Percentiles rank a stretch among this genome's conserved stretches.
Conservation (phyloP, 306 rosid species). For the Dalbergia cultrata region DNA sequence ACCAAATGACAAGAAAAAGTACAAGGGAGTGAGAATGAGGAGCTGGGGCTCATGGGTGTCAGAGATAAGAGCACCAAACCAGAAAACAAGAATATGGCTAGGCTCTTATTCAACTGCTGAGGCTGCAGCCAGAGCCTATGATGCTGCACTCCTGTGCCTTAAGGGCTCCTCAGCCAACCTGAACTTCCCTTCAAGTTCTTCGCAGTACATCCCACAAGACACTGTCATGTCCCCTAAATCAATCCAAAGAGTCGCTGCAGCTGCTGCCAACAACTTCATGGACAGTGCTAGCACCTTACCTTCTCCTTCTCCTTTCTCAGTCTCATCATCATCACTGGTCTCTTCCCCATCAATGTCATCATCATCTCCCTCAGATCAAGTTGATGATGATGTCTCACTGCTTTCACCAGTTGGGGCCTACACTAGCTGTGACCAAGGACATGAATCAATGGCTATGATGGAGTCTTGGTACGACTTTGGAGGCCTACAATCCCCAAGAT, state of each 20-base stretch:
- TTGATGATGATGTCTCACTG: conserved; percentile 64
- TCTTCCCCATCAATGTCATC: conserved; percentile 66
- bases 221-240: conserved; percentile 81
- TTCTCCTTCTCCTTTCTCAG: conserved; percentile 50
- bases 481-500: conserved; percentile 61
- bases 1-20: conserved; percentile 61
- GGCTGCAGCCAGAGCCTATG: conserved; percentile 98
- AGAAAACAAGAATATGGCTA: conserved; percentile 96
- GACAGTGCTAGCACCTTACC: conserved; percentile 46
- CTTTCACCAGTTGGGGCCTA: conserved; percentile 52
- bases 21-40: conserved; percentile 98
- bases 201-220: conserved; percentile 54
- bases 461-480: conserved; percentile 76
- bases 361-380: conserved; percentile 58
- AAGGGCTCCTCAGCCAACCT: conserved; percentile 85
- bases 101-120: conserved; percentile 96
- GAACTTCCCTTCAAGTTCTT: conserved; percentile 69
- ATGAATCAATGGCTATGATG: conserved; percentile 64
- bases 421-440: conserved; percentile 23
- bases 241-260: conserved; percentile 88
- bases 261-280: conserved; percentile 61
- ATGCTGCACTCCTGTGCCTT: conserved; percentile 96
- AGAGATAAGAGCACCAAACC: conserved; percentile 97
- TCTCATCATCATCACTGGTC: conserved; percentile 65
- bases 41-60: conserved; percentile 99